Conservation (phyloP, 2,329 filamentous ascomycete genomes). For the Drechmeria coniospora region DNA sequence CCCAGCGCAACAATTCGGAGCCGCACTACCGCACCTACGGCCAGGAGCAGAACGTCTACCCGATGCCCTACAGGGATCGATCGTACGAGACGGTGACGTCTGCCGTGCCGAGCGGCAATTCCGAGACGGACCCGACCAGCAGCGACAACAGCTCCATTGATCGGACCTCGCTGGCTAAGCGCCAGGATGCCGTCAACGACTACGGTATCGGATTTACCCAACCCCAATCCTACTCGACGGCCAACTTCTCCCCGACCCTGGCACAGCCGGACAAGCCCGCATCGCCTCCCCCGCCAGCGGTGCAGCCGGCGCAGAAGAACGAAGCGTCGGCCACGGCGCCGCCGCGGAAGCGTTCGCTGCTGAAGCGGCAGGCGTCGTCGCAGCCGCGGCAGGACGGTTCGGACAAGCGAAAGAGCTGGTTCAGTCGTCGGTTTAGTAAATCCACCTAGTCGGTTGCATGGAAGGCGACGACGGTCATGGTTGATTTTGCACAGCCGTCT, state of each 20-base stretch:
- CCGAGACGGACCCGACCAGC: conserved; percentile 70
- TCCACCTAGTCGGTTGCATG: conserved; percentile 9
- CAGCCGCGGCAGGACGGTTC: conserved; percentile 6
- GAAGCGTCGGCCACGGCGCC: conserved; percentile 7
- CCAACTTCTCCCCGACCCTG: conserved; percentile 24
- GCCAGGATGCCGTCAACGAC: conserved; percentile 38
- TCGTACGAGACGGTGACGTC: conserved; percentile 81
- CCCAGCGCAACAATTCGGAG: conserved; percentile 30
- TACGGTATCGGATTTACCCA: conserved; percentile 48
- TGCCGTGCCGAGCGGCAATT: conserved; percentile 55
- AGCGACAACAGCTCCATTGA: conserved; percentile 90
- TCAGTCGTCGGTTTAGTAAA: conserved; percentile 68
- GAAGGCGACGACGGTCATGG: too few species aligned
- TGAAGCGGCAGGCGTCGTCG: conserved; percentile 14
- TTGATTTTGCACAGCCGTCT: too few species aligned
- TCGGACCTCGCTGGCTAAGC: conserved; percentile 44
- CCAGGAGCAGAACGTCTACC: conserved; percentile 32
- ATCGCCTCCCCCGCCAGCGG: conserved; percentile 10
- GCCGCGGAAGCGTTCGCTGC: conserved; percentile 15
- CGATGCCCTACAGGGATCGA: conserved; percentile 49
- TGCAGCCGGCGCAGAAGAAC: conserved; percentile 7
- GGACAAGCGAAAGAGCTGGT: conserved; percentile 84
- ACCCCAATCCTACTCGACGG: conserved; percentile 24
- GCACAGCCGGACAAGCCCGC: conserved; percentile 12
- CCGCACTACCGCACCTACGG: conserved; percentile 24